phyloP scores from a whole-genome alignment of 441 rosid species.

The Erodium moschatum region DNA sequence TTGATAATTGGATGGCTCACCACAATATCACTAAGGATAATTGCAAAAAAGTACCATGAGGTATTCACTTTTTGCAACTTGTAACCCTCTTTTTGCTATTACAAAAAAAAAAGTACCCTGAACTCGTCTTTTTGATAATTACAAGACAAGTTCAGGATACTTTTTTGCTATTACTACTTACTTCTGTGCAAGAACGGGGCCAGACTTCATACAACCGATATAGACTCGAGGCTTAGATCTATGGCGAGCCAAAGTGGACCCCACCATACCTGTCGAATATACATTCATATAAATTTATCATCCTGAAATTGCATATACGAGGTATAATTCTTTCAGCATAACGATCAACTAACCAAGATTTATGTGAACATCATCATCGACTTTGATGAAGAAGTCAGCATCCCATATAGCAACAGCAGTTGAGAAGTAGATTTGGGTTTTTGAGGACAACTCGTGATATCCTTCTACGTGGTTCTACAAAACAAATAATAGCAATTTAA shows the following conservation, averaged over 20 bases:
- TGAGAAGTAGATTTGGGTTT: conserved; percentile 72
- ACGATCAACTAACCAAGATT: conserved; percentile 38
- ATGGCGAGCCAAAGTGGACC: conserved; percentile 38
- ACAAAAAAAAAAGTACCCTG: too few species aligned
- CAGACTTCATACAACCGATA: conserved; percentile 93
- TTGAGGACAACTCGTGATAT: conserved; percentile 67
- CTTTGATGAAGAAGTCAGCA: conserved; percentile 75
- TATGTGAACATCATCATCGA: conserved; percentile 82
- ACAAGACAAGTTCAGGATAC: too few species aligned
- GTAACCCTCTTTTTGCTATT: too few species aligned
- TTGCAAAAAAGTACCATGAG: too few species aligned
- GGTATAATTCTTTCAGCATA: not conserved
- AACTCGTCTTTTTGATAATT: too few species aligned
- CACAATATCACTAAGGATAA: not conserved
- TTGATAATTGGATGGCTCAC: not conserved
- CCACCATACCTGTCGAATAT: conserved; percentile 38
- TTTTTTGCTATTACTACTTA: conserved; percentile 22
- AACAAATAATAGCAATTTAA: not conserved
- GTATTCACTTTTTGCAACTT: too few species aligned
- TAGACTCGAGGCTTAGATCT: conserved; percentile 57
- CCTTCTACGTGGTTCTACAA: conserved; percentile 57
- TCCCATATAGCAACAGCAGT: conserved; percentile 68
- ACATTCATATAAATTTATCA: not conserved
- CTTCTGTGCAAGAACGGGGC: conserved; percentile 73
- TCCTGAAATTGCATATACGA: too few species aligned